phyloP scores from a whole-genome alignment of 345 rosid genomes.

The Toxicodendron radicans region DNA sequence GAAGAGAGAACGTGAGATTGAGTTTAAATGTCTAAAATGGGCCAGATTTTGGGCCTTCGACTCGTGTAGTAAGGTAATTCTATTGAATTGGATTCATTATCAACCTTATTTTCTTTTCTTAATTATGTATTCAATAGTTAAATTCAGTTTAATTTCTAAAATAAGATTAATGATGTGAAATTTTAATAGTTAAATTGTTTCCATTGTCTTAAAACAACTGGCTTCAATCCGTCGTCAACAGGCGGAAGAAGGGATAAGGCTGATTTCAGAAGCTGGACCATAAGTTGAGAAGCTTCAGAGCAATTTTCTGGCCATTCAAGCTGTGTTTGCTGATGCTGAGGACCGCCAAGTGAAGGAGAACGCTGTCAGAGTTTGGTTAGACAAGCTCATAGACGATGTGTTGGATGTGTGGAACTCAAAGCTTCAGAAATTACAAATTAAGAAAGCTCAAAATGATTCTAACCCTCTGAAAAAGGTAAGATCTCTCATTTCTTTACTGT shows the following conservation, averaged over 20 bases:
- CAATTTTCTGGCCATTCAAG: not conserved
- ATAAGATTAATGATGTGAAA: no score
- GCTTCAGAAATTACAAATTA: not conserved
- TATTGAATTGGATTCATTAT: no score
- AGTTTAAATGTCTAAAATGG: no score
- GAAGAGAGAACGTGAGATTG: no score
- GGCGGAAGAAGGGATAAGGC: not conserved
- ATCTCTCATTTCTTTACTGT: not conserved
- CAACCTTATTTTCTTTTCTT: no score
- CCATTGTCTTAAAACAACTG: no score
- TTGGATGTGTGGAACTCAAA: slow-evolving; percentile 9
- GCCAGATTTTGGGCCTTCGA: no score
- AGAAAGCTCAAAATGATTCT: not conserved
- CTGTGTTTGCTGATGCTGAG: slow-evolving; percentile 4
- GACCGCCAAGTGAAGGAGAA: not conserved
- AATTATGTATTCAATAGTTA: no score
- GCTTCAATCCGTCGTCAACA: no score
- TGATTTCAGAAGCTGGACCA: not conserved
- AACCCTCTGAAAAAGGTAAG: not conserved
- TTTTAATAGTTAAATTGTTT: no score
- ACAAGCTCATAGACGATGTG: not conserved
- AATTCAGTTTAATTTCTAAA: no score
- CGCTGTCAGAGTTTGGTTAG: not conserved
- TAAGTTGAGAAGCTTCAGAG: not conserved
- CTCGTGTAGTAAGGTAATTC: no score